phyloP scores from a whole-genome alignment of 495 filamentous ascomycete genomes.

The Aeminium ludgeri region DNA sequence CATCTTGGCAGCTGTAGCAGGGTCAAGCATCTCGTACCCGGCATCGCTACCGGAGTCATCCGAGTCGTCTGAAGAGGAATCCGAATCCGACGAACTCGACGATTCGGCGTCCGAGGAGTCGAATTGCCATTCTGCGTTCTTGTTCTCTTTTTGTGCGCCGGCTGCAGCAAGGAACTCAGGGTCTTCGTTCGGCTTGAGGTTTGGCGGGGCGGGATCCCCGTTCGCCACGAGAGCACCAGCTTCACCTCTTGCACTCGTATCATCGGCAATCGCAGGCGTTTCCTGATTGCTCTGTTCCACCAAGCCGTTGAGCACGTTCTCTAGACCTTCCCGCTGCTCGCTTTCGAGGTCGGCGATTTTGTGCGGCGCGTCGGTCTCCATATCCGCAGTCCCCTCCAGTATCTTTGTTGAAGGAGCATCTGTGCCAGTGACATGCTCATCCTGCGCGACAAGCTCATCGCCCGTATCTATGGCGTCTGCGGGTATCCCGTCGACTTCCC shows the following conservation, averaged over 20 bases:
- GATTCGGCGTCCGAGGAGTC: constrained; percentile 47
- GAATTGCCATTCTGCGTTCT: constrained; percentile 55
- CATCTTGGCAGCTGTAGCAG: constrained; percentile 62
- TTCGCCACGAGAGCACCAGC: constrained; percentile 1
- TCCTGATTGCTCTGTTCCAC: neutral
- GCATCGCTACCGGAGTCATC: constrained; percentile 40
- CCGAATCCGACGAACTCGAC: constrained; percentile 30
- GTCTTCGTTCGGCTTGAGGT: constrained; percentile 6
- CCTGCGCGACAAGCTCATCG: constrained; percentile 5
- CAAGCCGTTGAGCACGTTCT: no score
- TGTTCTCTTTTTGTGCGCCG: constrained; percentile 36
- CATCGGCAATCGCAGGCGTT: neutral
- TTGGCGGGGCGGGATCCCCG: neutral
- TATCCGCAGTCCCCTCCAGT: constrained; percentile 2
- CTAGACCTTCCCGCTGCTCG: no score
- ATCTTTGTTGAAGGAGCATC: constrained; percentile 1
- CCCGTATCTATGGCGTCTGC: constrained; percentile 8
- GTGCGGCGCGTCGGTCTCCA: neutral
- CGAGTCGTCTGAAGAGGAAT: constrained; percentile 33
- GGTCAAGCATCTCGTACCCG: constrained; percentile 51
- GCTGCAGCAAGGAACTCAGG: constrained; percentile 26
- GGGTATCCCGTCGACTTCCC: constrained; percentile 5
- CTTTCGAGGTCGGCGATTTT: no score
- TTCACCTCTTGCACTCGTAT: neutral
- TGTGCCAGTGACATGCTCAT: neutral